Evolutionary conservation across 2,329 filamentous ascomycete species (phyloP).

Genomic region (Colletotrichum sp.): DNA sequence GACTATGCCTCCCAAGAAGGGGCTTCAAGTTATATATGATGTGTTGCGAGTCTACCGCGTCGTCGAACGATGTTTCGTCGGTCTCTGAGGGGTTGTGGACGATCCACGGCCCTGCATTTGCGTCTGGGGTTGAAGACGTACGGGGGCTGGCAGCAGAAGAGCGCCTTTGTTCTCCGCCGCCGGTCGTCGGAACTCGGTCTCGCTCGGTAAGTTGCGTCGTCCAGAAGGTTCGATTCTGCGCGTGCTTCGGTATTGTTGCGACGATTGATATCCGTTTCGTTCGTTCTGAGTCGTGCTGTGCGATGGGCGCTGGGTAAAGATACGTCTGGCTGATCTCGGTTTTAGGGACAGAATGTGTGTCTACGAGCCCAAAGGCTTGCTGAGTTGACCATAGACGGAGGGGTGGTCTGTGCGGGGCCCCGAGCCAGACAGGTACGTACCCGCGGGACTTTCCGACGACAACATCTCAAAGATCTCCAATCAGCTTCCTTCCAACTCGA

Average conservation of each 20-base stretch:
- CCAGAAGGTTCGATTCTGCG: not conserved
- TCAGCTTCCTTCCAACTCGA: slow-evolving; percentile 21
- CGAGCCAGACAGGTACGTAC: slow-evolving; percentile 7
- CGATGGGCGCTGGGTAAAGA: slow-evolving; percentile 5
- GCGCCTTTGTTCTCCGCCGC: slow-evolving; percentile 14
- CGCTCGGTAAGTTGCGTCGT: not conserved
- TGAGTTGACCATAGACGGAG: slow-evolving; percentile 4
- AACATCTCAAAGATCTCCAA: slow-evolving; percentile 14
- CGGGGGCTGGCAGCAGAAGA: slow-evolving; percentile 2
- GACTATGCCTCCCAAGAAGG: slow-evolving; percentile 1
- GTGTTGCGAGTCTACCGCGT: not conserved
- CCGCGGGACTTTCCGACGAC: slow-evolving; percentile 20
- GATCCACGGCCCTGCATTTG: slow-evolving; percentile 21
- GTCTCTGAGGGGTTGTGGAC: slow-evolving; percentile 8
- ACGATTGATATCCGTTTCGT: not conserved
- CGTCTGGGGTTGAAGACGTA: not conserved
- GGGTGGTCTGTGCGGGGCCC: slow-evolving; percentile 15
- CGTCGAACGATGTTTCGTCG: not conserved
- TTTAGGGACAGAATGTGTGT: slow-evolving; percentile 20
- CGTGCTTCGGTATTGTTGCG: not conserved
- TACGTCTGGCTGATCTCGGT: slow-evolving; percentile 11
- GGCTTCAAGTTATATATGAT: not conserved
- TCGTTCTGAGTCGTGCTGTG: not conserved
- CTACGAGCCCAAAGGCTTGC: slow-evolving; percentile 15
- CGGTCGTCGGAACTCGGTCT: not conserved